Percentiles rank a stretch among this genome's conserved stretches.
These are phyloP conservation scores for Blastobotrys indianensis DNA, from an alignment of 1,139 yeast genomes.

Conservation along the genomic window DNA sequence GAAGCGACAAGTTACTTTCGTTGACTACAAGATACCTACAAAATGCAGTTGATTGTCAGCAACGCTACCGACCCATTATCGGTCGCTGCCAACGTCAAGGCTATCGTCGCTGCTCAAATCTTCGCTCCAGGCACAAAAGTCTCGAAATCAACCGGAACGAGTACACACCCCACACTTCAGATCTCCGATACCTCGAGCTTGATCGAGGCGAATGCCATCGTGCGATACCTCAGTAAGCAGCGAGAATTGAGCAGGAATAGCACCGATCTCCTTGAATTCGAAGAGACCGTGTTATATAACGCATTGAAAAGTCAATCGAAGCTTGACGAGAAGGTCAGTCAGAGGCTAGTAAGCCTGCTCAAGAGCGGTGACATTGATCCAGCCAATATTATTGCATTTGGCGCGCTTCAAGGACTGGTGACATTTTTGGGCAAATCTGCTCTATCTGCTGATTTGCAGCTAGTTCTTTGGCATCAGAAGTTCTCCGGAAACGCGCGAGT, in stretches of 20 bases:
- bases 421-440: constrained; percentile 28
- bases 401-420: constrained; percentile 30
- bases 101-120: constrained; percentile 20
- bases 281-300: constrained; percentile 25
- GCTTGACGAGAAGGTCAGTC: constrained; percentile 21
- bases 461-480: constrained; percentile 33
- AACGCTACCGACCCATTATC: constrained; percentile 20
- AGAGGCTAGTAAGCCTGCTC: constrained; percentile 12
- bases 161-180: constrained; percentile 9
- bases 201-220: constrained; percentile 77
- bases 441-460: constrained; percentile 27
- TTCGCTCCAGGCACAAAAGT: constrained; percentile 13
- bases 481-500: constrained; percentile 25
- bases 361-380: constrained; percentile 19
- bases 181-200: constrained; percentile 31
- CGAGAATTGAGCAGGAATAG: constrained; percentile 18
- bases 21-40: no score
- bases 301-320: constrained; percentile 26
- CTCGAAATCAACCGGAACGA: constrained; percentile 5
- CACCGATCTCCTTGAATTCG: constrained; percentile 21
- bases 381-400: constrained; percentile 27
- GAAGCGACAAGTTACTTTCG: not conserved
- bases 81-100: constrained; percentile 22
- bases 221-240: constrained; percentile 37
- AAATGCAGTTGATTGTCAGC: constrained; percentile 18